Evolutionary conservation across 1,284 basidiomycete genomes (phyloP).

Genomic region (Ganoderma resinaceum): DNA sequence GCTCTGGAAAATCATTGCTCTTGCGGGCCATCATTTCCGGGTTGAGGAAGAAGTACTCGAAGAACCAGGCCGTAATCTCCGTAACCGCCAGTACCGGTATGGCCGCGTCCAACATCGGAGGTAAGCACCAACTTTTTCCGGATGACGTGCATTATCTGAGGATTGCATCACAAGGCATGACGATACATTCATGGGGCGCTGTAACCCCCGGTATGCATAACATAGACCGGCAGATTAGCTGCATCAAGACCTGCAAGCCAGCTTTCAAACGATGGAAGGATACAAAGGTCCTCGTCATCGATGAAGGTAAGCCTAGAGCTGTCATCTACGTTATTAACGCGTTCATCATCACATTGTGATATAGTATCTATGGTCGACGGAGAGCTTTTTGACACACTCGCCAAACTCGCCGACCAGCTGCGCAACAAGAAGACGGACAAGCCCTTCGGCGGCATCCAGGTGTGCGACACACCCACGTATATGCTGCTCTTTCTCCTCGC

Average conservation of each 20-base stretch:
- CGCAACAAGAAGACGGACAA: conserved; percentile 58
- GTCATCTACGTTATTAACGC: conserved; percentile 5
- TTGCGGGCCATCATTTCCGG: conserved; percentile 61
- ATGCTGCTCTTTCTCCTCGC: neutral
- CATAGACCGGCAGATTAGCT: conserved; percentile 45
- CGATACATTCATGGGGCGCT: conserved; percentile 49
- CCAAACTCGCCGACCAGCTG: conserved; percentile 41
- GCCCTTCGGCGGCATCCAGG: conserved; percentile 97
- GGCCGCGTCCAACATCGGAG: conserved; percentile 73
- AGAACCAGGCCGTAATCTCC: conserved; percentile 54
- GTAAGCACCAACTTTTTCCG: conserved; percentile 44
- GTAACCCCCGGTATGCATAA: conserved; percentile 45
- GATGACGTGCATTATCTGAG: neutral
- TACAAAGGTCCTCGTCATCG: conserved; percentile 86
- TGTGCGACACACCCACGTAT: conserved; percentile 38
- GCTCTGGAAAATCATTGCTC: conserved; percentile 65
- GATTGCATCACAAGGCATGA: conserved; percentile 41
- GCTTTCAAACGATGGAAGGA: conserved; percentile 46
- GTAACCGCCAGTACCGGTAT: conserved; percentile 68
- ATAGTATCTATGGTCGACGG: conserved; percentile 98
- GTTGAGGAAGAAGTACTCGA: conserved; percentile 56
- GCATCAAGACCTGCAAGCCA: conserved; percentile 46
- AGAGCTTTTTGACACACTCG: conserved; percentile 88
- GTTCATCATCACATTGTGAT: neutral
- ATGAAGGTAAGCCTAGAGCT: conserved; percentile 73